Evolutionary conservation across 2,329 filamentous ascomycete species (phyloP).

Genomic region (Fusarium circinatum): DNA sequence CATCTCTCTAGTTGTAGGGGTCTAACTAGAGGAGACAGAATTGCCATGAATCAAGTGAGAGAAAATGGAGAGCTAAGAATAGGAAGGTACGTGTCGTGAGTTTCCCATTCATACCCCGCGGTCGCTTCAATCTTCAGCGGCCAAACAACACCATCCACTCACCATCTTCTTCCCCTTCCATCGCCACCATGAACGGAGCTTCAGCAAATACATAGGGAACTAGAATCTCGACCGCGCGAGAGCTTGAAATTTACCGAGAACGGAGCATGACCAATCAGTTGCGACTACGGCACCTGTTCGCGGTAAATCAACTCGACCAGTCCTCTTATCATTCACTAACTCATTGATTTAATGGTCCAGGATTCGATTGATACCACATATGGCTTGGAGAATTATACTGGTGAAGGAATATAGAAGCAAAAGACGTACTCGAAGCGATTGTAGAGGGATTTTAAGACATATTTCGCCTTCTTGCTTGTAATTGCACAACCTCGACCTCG

Average conservation of each 20-base stretch:
- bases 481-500: background rate
- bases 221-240: conserved; percentile 2
- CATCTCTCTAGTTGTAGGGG: background rate
- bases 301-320: background rate
- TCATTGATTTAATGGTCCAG: background rate
- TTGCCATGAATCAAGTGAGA: background rate
- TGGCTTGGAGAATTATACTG: background rate
- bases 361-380: background rate
- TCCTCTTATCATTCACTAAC: background rate
- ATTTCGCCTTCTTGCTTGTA: background rate
- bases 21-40: background rate
- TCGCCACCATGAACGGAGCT: background rate
- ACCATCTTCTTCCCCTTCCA: background rate
- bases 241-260: background rate
- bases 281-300: background rate
- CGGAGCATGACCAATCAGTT: conserved; percentile 4
- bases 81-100: background rate
- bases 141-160: background rate
- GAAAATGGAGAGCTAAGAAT: background rate
- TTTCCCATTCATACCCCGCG: background rate
- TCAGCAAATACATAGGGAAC: background rate
- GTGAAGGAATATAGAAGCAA: background rate
- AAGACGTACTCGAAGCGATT: background rate
- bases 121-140: background rate
- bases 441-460: background rate